phyloP scores from a whole-genome alignment of 1,284 basidiomycete species.

The Moesziomyces globuligerus region DNA sequence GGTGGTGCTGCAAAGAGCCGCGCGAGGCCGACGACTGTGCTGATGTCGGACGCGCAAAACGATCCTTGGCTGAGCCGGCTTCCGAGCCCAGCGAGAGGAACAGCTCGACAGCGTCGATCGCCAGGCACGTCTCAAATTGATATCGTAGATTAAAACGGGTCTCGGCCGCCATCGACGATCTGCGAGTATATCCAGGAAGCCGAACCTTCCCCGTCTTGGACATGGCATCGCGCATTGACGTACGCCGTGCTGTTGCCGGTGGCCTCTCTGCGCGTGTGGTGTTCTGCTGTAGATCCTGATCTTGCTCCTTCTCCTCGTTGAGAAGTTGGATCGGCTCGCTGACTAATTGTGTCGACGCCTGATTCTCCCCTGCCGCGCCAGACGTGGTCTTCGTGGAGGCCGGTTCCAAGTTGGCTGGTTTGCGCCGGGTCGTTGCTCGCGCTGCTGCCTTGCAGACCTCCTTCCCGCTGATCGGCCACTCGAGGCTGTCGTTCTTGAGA shows the following conservation, averaged over 20 bases:
- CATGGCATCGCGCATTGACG: conserved; percentile 31
- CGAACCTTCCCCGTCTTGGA: conserved; percentile 36
- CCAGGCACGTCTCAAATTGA: conserved; percentile 40
- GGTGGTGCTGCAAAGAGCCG: conserved; percentile 44
- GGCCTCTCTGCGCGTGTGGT: background rate
- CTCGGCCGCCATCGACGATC: conserved; percentile 36
- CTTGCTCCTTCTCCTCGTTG: no score
- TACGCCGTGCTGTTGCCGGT: conserved; percentile 7
- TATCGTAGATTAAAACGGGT: conserved; percentile 42
- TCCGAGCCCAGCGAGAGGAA: conserved; percentile 30
- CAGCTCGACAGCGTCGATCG: conserved; percentile 47
- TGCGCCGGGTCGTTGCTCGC: conserved; percentile 5
- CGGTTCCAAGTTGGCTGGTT: no score
- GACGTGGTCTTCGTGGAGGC: no score
- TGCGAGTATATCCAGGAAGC: conserved; percentile 34
- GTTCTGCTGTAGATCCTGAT: conserved; percentile 15
- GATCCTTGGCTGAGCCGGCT: background rate
- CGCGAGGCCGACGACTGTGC: conserved; percentile 5
- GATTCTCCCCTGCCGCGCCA: no score
- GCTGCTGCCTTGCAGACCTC: background rate
- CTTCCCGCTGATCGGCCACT: conserved; percentile 46
- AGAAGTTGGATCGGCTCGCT: no score
- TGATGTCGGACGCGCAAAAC: conserved; percentile 5
- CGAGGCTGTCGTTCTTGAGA: conserved; percentile 41
- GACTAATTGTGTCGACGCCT: no score